A percentile compares a stretch with the other conserved stretches of the same genome.
phyloP scores from a whole-genome alignment of 1,139 yeast species.

The Candida labiduridarum region DNA sequence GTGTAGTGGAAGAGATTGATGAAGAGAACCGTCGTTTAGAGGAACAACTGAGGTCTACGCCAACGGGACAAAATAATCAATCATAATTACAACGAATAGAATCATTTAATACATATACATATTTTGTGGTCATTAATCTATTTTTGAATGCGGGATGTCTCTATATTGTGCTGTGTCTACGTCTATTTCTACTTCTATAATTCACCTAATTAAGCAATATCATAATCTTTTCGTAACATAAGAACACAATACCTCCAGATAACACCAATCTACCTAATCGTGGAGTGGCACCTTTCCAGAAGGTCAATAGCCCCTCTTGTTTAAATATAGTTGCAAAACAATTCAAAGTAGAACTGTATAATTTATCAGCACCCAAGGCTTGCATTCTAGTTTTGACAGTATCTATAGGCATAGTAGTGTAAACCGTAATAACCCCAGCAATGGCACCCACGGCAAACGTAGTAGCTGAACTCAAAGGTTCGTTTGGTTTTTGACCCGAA shows the following conservation, averaged over 20 bases:
- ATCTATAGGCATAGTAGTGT: slow-evolving; percentile 96
- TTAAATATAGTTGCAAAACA: slow-evolving; percentile 80
- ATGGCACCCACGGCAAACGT: slow-evolving; percentile 91
- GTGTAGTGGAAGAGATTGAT: slow-evolving; percentile 8
- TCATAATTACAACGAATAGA: not conserved
- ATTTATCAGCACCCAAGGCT: slow-evolving; percentile 75
- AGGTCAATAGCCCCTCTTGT: slow-evolving; percentile 88
- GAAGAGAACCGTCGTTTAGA: slow-evolving; percentile 3
- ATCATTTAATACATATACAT: slow-evolving; percentile 1
- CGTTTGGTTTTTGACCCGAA: slow-evolving; percentile 60
- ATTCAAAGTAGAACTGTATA: slow-evolving; percentile 73
- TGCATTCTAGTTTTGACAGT: slow-evolving; percentile 99
- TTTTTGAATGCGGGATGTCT: not conserved
- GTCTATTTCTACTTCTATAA: not conserved
- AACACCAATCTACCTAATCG: slow-evolving; percentile 87
- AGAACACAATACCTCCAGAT: slow-evolving; percentile 95
- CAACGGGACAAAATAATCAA: not conserved
- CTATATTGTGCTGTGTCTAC: not conserved
- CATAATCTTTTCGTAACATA: slow-evolving; percentile 89
- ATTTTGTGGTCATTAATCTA: not conserved
- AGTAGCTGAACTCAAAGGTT: slow-evolving; percentile 75
- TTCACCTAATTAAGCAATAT: slow-evolving; percentile 42
- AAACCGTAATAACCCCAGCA: slow-evolving; percentile 92
- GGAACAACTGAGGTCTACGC: slow-evolving; percentile 1
- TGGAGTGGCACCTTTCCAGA: slow-evolving; percentile 99